Evolutionary conservation across 768 basidiomycete species (phyloP), one percentile per base, ranked within the genome.

Genomic region (Phlegmacium glaucopus): DNA sequence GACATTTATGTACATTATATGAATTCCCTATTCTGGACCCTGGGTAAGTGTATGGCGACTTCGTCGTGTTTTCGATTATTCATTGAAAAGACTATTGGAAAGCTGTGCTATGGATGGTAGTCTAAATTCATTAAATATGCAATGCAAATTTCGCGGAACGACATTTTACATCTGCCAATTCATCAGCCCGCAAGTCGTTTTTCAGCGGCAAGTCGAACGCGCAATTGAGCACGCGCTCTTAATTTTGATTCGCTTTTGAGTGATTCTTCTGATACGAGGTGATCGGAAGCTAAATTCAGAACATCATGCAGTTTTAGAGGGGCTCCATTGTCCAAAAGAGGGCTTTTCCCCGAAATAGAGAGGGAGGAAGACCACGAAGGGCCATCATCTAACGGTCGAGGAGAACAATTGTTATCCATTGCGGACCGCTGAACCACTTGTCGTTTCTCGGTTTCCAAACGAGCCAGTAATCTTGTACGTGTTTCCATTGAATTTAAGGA

Each of bases 181-280:
- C 35, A 32, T 43, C 40, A 45, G 50, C 42, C 48, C 28, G 45
- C 51, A 13, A 39, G 51, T 25, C 53, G 48, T 28, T 52, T 54
- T 34, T 58, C 56, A 42, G 56, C 50, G n/a, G 53, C 72, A 18
- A 81, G 69, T 28, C 75, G 72, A 18, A 71, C 69, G 18, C 69
- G 74, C 52, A 81, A 54, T 48, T 68, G 76, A 34, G 77, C 75
- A 55, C 74, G 75, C 42, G 61, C 63, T 43, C 78, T 75, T 52
- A 82, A 64, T 46, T 63, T 66, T 40, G 66, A 68, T 54, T 82
- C 79, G 44, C 66, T 62, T 51, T 50, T 54, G 27, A 50, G 55
- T 42, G 62, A 47, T 57, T 65, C 58, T 42, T 53, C 47, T 49
- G 40, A 48, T 50, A 56, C 39, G 44, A 29, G 39, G 22, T 2